These are phyloP conservation scores for Ottelia alismoides DNA, from an alignment of 106 monocot genomes.

Conservation along the genomic window DNA sequence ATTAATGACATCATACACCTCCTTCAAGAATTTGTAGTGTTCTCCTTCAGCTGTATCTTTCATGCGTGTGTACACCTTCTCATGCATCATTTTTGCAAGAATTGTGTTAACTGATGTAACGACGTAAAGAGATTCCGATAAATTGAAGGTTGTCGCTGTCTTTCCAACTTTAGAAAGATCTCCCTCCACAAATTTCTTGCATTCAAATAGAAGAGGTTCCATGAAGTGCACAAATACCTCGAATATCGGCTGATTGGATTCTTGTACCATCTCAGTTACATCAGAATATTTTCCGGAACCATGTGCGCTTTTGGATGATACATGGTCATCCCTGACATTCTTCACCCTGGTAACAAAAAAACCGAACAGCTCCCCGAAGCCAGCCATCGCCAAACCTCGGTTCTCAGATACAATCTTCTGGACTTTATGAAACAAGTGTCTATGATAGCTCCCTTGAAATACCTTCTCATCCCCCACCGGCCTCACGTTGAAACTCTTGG, in stretches of 20 bases:
- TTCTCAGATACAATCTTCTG: constrained; percentile 42
- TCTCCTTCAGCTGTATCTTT: constrained; percentile 57
- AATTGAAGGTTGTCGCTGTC: constrained; percentile 6
- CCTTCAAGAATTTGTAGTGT: constrained; percentile 62
- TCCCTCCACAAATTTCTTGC: constrained; percentile 26
- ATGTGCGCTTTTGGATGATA: constrained; percentile 13
- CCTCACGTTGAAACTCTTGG: constrained; percentile 22
- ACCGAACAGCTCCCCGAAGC: constrained; percentile 54
- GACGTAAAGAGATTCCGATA: constrained; percentile 37
- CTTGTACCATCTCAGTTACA: constrained; percentile 25
- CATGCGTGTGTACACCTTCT: constrained; percentile 59
- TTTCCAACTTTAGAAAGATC: constrained; percentile 18
- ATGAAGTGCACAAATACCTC: constrained; percentile 74
- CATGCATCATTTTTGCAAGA: constrained; percentile 40
- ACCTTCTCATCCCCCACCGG: constrained; percentile 15
- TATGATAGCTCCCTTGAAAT: constrained; percentile 50
- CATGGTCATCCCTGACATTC: constrained; percentile 13
- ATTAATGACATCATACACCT: constrained; percentile 29
- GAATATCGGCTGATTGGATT: constrained; percentile 40
- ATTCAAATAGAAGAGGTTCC: constrained; percentile 60
- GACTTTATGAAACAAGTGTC: constrained; percentile 47
- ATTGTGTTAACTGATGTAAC: constrained; percentile 67
- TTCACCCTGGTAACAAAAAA: constrained; percentile 41
- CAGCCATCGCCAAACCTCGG: constrained; percentile 30
- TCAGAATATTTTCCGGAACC: constrained; percentile 13